Evolutionary conservation across 768 basidiomycete genomes (phyloP), one percentile per base, ranked within the genome.

Genomic region (Lactarius sp.): DNA sequence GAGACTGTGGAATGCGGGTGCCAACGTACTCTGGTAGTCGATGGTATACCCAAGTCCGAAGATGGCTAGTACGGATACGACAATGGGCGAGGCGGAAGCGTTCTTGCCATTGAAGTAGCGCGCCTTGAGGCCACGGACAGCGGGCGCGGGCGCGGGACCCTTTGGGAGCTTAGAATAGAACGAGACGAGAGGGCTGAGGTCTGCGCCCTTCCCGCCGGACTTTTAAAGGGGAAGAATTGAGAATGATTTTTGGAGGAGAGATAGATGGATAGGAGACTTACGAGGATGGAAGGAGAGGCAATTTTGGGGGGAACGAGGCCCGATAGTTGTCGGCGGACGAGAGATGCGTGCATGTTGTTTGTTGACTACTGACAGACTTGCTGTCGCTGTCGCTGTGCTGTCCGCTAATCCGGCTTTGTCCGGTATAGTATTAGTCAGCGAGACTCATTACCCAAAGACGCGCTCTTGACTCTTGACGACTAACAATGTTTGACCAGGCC

Each of bases 101-200:
- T 92, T 96, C 77, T 85, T 85, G 66, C 92, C 94, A 69, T 81
- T 85, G 76, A 94, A 94, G 77, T 80, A 92, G 51, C 86, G 80
- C n/a, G 76, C 90, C 75, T 90, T 90, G 71, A 96, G 78, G 22
- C 93, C 91, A 62, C 72, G 76, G 59, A 77, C 77, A 58, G 81
- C 78, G 20, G 85, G 77, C 44, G 80, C 73, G 18, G 90, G 79
- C 41, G 85, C 83, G 46, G 84, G 79, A 52, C 95, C 95, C 75
- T 98, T 98, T 68, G 94, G 96, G 55, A 98, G 84, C 77, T 93
- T 95, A 64, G 91, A 94, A 81, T 98, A 98, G 78, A 97, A 98
- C 69, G 92, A 86, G 67, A 97, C 93, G 72, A 98, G 88, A 37
- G 86, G 86, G 62, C 82, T 79, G 58, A 96, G 88, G 66, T 90